Conservation (phyloP, 768 basidiomycete genomes). For the Suillus subaureus region DNA sequence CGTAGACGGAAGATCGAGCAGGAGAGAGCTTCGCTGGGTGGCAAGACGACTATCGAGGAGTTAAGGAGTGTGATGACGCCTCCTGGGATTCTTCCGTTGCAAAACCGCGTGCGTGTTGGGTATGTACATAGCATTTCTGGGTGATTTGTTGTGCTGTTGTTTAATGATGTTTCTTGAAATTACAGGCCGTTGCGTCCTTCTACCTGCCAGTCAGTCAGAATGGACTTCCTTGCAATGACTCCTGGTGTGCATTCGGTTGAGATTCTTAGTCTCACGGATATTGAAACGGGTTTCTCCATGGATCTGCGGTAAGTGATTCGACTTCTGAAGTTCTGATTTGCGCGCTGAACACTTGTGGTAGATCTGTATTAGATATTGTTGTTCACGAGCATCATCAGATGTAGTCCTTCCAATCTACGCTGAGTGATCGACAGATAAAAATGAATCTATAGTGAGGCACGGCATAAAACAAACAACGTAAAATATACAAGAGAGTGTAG, state of each 20-base stretch:
- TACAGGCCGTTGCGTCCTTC: conserved; percentile 74
- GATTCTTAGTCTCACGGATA: conserved; percentile 69
- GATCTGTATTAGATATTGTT: conserved; percentile 76
- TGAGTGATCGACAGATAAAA: neutral
- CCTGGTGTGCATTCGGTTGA: conserved; percentile 82
- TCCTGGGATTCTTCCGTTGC: conserved; percentile 73
- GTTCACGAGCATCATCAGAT: conserved; percentile 56
- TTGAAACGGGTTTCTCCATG: conserved; percentile 71
- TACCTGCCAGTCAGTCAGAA: conserved; percentile 83
- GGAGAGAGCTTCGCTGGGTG: conserved; percentile 22
- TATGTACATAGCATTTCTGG: conserved; percentile 42
- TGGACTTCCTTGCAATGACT: conserved; percentile 80
- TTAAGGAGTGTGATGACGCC: conserved; percentile 32
- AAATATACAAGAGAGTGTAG: neutral
- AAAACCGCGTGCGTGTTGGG: conserved; percentile 81
- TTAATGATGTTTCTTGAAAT: neutral
- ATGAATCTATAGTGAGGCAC: neutral
- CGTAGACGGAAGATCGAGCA: conserved; percentile 39
- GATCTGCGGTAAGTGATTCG: conserved; percentile 61
- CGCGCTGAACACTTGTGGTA: conserved; percentile 27
- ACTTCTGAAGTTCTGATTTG: neutral
- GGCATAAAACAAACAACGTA: neutral
- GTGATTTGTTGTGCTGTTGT: conserved; percentile 8
- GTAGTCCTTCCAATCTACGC: neutral
- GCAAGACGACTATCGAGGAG: conserved; percentile 26